Base-by-base conservation (phyloP, 202 grass and related monocot genomes). In the Musa balbisiana region DNA sequence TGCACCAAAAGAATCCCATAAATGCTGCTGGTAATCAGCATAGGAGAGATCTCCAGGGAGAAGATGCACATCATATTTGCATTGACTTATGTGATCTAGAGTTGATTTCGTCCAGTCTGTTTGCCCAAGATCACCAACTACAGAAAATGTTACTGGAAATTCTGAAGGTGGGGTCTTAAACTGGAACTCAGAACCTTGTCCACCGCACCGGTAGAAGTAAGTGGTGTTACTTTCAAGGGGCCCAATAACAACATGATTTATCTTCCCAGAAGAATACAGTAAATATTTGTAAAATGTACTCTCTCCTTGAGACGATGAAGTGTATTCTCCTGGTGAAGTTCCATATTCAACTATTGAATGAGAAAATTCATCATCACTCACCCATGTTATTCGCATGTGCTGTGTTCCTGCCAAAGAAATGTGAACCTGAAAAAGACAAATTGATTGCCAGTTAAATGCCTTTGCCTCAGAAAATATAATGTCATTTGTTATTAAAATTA, bases 91-190 rank as follows among this genome's bases (percentile, higher is more conserved):
- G 60, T 98, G 94, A 67, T 89, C 59, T 10, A 98, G 81, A 43
- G 94, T 98, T 70, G 91, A 89, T 9, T 73, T 79, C 2, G 94
- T 89, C 94, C 94, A 98, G 21, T 87, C 90, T 26, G 94, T 93
- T 69, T 98, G 94, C 33, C 94, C 91, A 67, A 98, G 85, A 86
- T 98, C 94, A 26, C 94, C 94, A 19, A 89, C 94, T 75, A 98
- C 80, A 52, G 91, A 88, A 51, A 98, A 84, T 58, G 88, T 89
- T 75, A 98, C 73, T 4, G 94, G 94, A 82, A 91, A 98, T 43
- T 91, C 74, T n/a, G 85, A 84, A 3, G 91, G 94, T 27, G 91
- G 88, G 76, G 94, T 86, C 78, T 88, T 97, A 53, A 97, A 83
- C 58, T 89, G 76, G 71, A 87, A 97, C 55, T 97, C 93, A 14